These are phyloP conservation scores for Aquilaria agallochum DNA, from an alignment of 441 rosid species.

Conservation along the genomic window DNA sequence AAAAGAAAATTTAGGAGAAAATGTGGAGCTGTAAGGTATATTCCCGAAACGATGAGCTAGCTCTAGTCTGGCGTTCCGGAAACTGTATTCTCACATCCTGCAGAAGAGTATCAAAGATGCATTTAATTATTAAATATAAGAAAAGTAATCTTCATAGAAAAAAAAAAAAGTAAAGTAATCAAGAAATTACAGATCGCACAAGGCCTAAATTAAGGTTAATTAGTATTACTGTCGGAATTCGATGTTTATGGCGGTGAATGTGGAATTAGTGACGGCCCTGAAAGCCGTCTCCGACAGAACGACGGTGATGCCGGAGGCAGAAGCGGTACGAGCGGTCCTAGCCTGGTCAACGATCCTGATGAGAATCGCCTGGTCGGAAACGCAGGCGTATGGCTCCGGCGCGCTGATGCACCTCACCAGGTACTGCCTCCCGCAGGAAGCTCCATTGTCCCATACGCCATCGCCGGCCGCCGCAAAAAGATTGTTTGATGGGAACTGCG, in stretches of 20 bases:
- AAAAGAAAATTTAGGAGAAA: too few relatives aligned
- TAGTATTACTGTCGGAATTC: slow-evolving; percentile 48
- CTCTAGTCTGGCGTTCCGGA: too few relatives aligned
- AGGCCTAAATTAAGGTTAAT: too few relatives aligned
- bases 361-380: slow-evolving; percentile 35
- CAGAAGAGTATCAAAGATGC: too few relatives aligned
- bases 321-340: slow-evolving; percentile 14
- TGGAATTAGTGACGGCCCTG: slow-evolving; percentile 30
- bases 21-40: too few relatives aligned
- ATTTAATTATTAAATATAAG: too few relatives aligned
- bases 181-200: background rate
- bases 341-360: slow-evolving; percentile 51
- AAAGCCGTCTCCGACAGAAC: slow-evolving; percentile 53
- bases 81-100: too few relatives aligned
- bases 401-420: slow-evolving; percentile 64
- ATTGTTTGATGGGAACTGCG: slow-evolving; percentile 53
- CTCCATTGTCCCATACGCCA: slow-evolving; percentile 69
- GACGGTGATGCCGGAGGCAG: slow-evolving; percentile 31
- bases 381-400: slow-evolving; percentile 26
- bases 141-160: too few relatives aligned
- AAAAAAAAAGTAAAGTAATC: slow-evolving; percentile 1
- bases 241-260: slow-evolving; percentile 32
- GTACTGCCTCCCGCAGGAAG: slow-evolving; percentile 62
- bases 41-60: too few relatives aligned
- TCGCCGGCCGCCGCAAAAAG: slow-evolving; percentile 65